These are phyloP conservation scores for Globisporangium heterothallicum DNA, from an alignment of 352 stramenopile species.

Conservation along the genomic window DNA sequence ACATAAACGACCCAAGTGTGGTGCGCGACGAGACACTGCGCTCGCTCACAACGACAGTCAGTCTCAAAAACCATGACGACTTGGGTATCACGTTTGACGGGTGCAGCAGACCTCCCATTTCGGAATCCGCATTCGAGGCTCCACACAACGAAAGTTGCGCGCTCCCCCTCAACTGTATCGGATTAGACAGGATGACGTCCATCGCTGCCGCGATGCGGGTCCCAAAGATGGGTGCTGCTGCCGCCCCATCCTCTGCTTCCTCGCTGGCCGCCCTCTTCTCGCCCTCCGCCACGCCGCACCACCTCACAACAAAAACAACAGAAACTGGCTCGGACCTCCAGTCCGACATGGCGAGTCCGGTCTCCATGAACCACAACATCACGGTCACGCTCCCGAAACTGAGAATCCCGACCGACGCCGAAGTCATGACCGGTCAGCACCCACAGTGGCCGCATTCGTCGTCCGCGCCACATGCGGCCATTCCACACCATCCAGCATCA, in stretches of 20 bases:
- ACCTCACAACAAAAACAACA: background rate
- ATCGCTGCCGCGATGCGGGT: background rate
- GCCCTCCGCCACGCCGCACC: background rate
- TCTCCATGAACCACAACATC: background rate
- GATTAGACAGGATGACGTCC: background rate
- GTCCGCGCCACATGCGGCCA: background rate
- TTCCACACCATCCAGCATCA: conserved; percentile 1
- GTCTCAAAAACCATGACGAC: no score
- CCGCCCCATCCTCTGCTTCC: background rate
- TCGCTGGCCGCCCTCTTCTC: background rate
- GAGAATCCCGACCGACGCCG: conserved; percentile 16
- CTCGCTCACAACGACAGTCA: no score
- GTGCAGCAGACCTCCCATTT: background rate
- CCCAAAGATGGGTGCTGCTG: background rate
- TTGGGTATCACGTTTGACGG: conserved; percentile 1
- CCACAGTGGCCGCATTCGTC: background rate
- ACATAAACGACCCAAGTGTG: no score
- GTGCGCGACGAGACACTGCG: no score
- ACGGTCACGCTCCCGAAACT: conserved; percentile 10
- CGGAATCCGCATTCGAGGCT: conserved; percentile 5
- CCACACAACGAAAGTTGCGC: no score
- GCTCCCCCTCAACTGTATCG: no score
- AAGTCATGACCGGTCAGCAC: conserved; percentile 11
- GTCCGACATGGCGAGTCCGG: background rate
- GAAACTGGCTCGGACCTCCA: background rate